A percentile compares a stretch with the other conserved stretches of the same genome.
These are phyloP conservation scores for Colletotrichum ledebouriae DNA, from an alignment of 2,329 filamentous ascomycete genomes.

Conservation along the genomic window DNA sequence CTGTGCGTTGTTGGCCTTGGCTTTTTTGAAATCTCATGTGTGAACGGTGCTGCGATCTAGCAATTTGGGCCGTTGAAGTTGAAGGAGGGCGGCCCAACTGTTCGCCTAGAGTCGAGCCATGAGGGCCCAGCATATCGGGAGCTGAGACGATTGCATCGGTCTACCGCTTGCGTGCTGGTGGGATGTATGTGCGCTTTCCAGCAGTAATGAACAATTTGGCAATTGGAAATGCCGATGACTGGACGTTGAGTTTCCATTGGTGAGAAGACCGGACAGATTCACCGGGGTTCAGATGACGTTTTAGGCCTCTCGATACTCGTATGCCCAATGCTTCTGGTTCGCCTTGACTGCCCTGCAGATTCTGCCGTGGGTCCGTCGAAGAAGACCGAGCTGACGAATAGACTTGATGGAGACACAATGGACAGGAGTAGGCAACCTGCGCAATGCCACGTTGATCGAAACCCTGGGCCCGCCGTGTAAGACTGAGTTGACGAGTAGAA, in stretches of 20 bases:
- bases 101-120: not conserved
- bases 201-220: not conserved
- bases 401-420: too few species aligned
- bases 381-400: too few species aligned
- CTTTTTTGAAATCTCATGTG: not conserved
- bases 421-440: too few species aligned
- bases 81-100: conserved; percentile 12
- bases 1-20: not conserved
- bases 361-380: not conserved
- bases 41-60: not conserved
- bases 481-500: too few species aligned
- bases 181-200: not conserved
- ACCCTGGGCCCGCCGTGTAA: too few species aligned
- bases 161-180: conserved; percentile 3
- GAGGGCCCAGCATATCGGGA: not conserved
- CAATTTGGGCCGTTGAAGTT: not conserved
- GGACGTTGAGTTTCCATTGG: not conserved
- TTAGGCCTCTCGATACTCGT: conserved; percentile 3
- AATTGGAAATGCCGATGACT: conserved; percentile 1
- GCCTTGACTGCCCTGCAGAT: conserved; percentile 16
- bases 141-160: conserved; percentile 16
- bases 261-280: not conserved
- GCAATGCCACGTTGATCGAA: too few species aligned
- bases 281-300: conserved; percentile 36
- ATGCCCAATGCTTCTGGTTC: conserved; percentile 9